Percentiles rank a stretch among this genome's conserved stretches.
Evolutionary conservation across 768 basidiomycete genomes (phyloP).

Genomic region (Macrolepiota albuminosa): DNA sequence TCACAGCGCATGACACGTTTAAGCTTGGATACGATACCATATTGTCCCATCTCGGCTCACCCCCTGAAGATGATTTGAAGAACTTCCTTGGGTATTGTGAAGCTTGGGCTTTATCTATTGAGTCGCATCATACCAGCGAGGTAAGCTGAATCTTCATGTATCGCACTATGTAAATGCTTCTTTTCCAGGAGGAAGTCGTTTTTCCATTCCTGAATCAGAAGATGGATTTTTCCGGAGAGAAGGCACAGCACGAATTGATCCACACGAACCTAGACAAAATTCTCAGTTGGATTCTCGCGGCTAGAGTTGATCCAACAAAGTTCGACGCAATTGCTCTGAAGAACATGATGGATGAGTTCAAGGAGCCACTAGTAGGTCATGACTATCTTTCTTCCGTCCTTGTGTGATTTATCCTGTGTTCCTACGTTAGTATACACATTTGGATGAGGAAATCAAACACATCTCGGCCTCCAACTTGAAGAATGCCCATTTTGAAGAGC

Average conservation of each 20-base stretch:
- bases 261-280: constrained; percentile 24
- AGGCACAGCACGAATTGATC: constrained; percentile 30
- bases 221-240: constrained; percentile 33
- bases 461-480: constrained; percentile 26
- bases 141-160: constrained; percentile 5
- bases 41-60: constrained; percentile 27
- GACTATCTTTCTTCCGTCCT: neutral
- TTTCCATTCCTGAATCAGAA: constrained; percentile 32
- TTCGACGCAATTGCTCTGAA: constrained; percentile 27
- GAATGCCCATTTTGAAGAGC: constrained; percentile 21
- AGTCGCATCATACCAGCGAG: constrained; percentile 31
- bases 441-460: constrained; percentile 33
- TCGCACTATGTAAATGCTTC: neutral
- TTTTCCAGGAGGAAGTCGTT: constrained; percentile 22
- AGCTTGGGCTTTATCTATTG: constrained; percentile 31
- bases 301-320: constrained; percentile 20
- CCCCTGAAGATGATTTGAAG: constrained; percentile 28
- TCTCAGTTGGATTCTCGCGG: constrained; percentile 18
- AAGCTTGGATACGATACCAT: constrained; percentile 33
- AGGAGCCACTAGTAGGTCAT: constrained; percentile 26
- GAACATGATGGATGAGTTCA: constrained; percentile 22
- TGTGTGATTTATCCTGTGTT: neutral
- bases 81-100: constrained; percentile 38
- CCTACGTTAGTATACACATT: constrained; percentile 25
- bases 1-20: constrained; percentile 29